Conservation (phyloP, 2,329 filamentous ascomycete genomes). For the Beauveria scarabaeidicola region DNA sequence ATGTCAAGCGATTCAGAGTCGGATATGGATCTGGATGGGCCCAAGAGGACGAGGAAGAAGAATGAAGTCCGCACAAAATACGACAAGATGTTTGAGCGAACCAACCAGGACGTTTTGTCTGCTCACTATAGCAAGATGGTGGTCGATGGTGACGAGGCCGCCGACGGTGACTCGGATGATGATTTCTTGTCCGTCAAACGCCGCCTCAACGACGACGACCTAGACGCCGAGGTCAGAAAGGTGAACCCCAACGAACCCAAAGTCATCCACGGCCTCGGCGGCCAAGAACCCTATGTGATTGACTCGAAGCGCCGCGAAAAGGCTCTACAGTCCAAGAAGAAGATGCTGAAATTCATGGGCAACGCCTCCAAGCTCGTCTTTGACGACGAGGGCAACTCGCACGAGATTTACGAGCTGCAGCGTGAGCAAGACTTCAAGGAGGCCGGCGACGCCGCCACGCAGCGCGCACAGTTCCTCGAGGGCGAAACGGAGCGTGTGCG, state of each 20-base stretch:
- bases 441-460: conserved; percentile 65
- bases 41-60: conserved; percentile 33
- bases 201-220: conserved; percentile 64
- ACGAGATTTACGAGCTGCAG: conserved; percentile 81
- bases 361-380: conserved; percentile 80
- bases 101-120: conserved; percentile 93
- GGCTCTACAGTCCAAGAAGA: conserved; percentile 90
- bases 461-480: conserved; percentile 70
- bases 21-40: conserved; percentile 43
- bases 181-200: conserved; percentile 88
- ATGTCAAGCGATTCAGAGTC: conserved; percentile 54
- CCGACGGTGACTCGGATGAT: conserved; percentile 57
- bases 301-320: conserved; percentile 96
- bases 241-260: conserved; percentile 39
- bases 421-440: conserved; percentile 72
- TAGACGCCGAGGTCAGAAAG: conserved; percentile 41
- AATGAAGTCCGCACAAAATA: conserved; percentile 81
- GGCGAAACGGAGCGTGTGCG: conserved; percentile 63
- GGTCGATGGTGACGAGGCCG: conserved; percentile 46
- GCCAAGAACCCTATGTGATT: conserved; percentile 67
- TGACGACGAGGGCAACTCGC: conserved; percentile 82
- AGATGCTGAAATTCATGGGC: conserved; percentile 83
- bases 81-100: conserved; percentile 94
- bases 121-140: conserved; percentile 79
- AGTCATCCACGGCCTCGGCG: conserved; percentile 58